Evolutionary conservation across 192 early-diverging fungal genomes (phyloP), one percentile per base, ranked within the genome.

Genomic region (Chytriomyces confervae): DNA sequence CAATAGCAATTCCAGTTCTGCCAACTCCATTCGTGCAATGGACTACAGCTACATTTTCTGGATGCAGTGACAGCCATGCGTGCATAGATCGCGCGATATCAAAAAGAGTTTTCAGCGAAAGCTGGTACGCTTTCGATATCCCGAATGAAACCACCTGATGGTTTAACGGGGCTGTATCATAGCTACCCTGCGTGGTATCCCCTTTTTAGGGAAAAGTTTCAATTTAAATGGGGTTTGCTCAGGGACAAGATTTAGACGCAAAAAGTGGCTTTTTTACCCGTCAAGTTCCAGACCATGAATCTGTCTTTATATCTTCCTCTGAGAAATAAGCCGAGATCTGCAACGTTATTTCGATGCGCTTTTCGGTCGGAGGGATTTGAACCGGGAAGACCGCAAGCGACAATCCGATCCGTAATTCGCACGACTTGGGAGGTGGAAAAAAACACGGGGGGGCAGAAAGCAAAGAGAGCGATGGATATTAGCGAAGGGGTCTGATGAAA

Each of bases 241-340:
- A 27, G 47, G 16, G 67, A 5, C 1, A 48, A 44, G 50, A 77
- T 18, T 69, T 20, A 69, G 16, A 29, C 13, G 11, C 36, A 27
- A 24, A 67, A 13, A 7, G 11, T 50, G 13, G 13, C 2, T 36
- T 3, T 36, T 36, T 0, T 4, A 85, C 85, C 86, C 13, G 84
- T 84, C 66, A 91, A 66, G 68, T 91, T 90, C 82, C 81, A 91
- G 24, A 91, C 77, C 84, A 91, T 82, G 75, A 86, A 91, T 20
- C 81, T 66, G 20, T 78, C 75, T 11, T 64, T 24, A 77, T 88
- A 89, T 57, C 87, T 64, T 16, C 79, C 77, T 65, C 86, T 86
- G 3, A 91, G 73, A 77, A 89, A 89, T 7, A 76, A 66, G 3
- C 81, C 83, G 44, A 90, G 61, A 27, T 91, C 88, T 23, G 47